These are phyloP conservation scores for Candida broadrunensis DNA, from an alignment of 805 yeast genomes.

Conservation along the genomic window DNA sequence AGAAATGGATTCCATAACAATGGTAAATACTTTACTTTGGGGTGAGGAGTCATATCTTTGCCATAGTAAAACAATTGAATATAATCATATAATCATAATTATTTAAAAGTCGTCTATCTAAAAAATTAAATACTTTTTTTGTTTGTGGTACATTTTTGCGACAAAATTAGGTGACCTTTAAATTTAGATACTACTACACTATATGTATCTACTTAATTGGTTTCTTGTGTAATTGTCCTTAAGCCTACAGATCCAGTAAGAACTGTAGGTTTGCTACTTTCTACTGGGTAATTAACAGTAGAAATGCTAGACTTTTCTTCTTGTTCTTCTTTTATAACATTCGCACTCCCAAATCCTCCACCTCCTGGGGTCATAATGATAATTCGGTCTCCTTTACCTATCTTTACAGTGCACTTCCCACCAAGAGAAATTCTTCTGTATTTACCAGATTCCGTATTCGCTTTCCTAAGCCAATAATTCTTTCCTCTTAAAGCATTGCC, in stretches of 20 bases:
- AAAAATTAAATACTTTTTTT: no score
- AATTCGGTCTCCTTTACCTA: slow-evolving; percentile 38
- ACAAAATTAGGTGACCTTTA: no score
- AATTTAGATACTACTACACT: neutral
- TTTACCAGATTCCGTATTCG: slow-evolving; percentile 10
- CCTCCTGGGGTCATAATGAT: slow-evolving; percentile 43
- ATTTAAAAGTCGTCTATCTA: no score
- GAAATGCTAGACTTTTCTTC: slow-evolving; percentile 4
- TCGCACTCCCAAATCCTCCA: slow-evolving; percentile 37
- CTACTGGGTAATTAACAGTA: slow-evolving; percentile 18
- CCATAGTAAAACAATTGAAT: neutral
- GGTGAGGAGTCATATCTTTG: neutral
- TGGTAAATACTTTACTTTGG: slow-evolving; percentile 36
- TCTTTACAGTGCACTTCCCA: slow-evolving; percentile 31
- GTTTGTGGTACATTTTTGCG: no score
- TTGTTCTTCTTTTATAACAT: slow-evolving; percentile 1
- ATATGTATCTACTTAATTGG: slow-evolving; percentile 27
- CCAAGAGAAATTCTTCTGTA: slow-evolving; percentile 25
- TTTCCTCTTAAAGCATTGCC: slow-evolving; percentile 68
- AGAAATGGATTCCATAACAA: slow-evolving; percentile 59
- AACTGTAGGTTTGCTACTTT: slow-evolving; percentile 18
- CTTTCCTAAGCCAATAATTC: slow-evolving; percentile 30
- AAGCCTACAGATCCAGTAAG: slow-evolving; percentile 37
- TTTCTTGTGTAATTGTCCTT: slow-evolving; percentile 31
- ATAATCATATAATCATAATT: no score